A percentile compares a stretch with the other conserved stretches of the same genome.
These are phyloP conservation scores for Neonectria ditissima DNA, from an alignment of 2,329 filamentous ascomycete species.

Conservation along the genomic window DNA sequence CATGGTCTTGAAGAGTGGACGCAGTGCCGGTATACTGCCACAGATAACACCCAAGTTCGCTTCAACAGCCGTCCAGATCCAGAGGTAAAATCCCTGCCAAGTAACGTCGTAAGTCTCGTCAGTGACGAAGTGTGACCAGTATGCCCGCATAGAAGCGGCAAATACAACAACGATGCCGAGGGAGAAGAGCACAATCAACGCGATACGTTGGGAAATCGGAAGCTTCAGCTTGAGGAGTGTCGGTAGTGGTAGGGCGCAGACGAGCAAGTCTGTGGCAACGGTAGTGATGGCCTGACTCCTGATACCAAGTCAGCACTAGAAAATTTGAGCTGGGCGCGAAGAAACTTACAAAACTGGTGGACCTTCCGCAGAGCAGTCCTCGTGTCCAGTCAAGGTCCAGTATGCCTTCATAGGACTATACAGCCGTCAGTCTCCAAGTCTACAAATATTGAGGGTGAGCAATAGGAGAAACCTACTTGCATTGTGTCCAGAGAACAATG, in stretches of 20 bases:
- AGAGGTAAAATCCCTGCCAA: constrained; percentile 55
- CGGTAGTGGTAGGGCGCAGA: constrained; percentile 53
- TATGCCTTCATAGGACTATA: constrained; percentile 39
- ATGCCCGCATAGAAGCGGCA: constrained; percentile 52
- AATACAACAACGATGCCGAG: constrained; percentile 53
- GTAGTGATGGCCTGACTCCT: constrained; percentile 50
- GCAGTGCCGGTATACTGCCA: constrained; percentile 53
- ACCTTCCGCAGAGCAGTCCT: constrained; percentile 48
- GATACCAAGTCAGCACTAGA: not conserved
- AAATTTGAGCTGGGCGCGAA: too few relatives aligned
- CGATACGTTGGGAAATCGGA: constrained; percentile 49
- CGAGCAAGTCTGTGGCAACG: constrained; percentile 50
- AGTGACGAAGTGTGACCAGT: constrained; percentile 52
- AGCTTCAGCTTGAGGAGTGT: constrained; percentile 49
- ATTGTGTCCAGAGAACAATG: constrained; percentile 53
- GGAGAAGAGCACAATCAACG: constrained; percentile 52
- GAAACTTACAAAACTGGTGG: constrained; percentile 40
- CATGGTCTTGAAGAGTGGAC: constrained; percentile 42
- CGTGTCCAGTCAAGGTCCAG: constrained; percentile 38
- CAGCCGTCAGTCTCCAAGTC: not conserved
- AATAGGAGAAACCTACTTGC: constrained; percentile 42
- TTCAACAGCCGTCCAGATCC: constrained; percentile 58
- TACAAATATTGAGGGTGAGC: not conserved
- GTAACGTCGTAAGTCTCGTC: constrained; percentile 54
- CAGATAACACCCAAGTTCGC: constrained; percentile 57